phyloP scores from a whole-genome alignment of 106 monocot species.

The Dactylorhiza incarnata region DNA sequence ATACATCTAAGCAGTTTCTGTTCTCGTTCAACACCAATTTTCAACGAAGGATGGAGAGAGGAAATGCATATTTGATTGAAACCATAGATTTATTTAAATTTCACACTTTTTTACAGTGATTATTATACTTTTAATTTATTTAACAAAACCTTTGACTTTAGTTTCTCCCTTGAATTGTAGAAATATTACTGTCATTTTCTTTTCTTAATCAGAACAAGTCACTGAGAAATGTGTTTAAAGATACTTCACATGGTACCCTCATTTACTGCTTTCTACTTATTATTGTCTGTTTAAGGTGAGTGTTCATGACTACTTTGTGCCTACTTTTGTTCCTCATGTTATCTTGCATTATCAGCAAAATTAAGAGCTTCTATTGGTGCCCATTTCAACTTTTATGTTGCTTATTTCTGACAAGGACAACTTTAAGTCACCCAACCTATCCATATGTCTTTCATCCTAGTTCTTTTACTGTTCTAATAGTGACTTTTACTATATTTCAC shows the following conservation, averaged over 20 bases:
- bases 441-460: background rate
- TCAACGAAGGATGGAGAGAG: no score
- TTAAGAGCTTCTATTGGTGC: background rate
- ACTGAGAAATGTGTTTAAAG: background rate
- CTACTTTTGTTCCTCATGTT: background rate
- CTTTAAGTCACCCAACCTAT: background rate
- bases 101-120: no score
- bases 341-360: background rate
- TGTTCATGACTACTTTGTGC: background rate
- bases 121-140: no score
- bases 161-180: no score
- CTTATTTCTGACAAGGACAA: background rate
- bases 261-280: background rate
- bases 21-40: no score
- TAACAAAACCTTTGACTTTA: no score
- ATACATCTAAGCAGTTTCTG: no score
- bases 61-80: no score
- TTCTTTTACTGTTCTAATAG: background rate
- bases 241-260: background rate
- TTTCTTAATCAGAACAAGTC: background rate
- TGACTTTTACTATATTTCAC: background rate
- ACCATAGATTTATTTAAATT: no score
- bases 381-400: no score
- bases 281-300: background rate
- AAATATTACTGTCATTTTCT: background rate